phyloP scores from a whole-genome alignment of 2,329 filamentous ascomycete species.

The Hypocrella siamensis region DNA sequence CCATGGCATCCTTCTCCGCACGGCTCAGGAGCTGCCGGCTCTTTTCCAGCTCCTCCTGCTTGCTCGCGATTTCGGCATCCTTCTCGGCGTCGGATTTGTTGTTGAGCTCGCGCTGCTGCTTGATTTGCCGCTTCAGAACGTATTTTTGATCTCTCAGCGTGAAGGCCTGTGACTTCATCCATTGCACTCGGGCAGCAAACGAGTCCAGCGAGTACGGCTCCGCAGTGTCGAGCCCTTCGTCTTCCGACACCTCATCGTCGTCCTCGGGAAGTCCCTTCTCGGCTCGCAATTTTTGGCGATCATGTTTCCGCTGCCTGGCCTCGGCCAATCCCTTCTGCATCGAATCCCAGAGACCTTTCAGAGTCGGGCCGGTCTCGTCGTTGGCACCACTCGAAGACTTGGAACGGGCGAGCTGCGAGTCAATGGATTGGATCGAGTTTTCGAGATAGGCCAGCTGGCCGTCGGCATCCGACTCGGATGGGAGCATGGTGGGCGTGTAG shows the following conservation, averaged over 20 bases:
- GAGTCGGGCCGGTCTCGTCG: slow-evolving; percentile 40
- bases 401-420: slow-evolving; percentile 24
- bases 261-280: slow-evolving; percentile 38
- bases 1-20: slow-evolving; percentile 21
- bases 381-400: slow-evolving; percentile 13
- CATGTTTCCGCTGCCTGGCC: slow-evolving; percentile 35
- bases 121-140: slow-evolving; percentile 80
- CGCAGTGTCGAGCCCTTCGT: slow-evolving; percentile 39
- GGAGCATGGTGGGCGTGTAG: slow-evolving; percentile 41
- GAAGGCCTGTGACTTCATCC: slow-evolving; percentile 61
- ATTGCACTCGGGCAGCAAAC: slow-evolving; percentile 66
- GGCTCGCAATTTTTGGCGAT: slow-evolving; percentile 33
- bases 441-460: slow-evolving; percentile 56
- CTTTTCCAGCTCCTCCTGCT: slow-evolving; percentile 39
- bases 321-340: slow-evolving; percentile 36
- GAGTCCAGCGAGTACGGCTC: slow-evolving; percentile 57
- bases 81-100: slow-evolving; percentile 65
- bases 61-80: slow-evolving; percentile 45
- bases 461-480: slow-evolving; percentile 40
- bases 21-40: slow-evolving; percentile 17
- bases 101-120: slow-evolving; percentile 87
- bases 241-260: slow-evolving; percentile 46
- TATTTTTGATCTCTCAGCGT: slow-evolving; percentile 74
- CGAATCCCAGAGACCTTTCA: slow-evolving; percentile 40
- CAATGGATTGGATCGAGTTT: slow-evolving; percentile 36